Evolutionary conservation across 139 green algal species (phyloP).

Genomic region (Tetraselmis striata): DNA sequence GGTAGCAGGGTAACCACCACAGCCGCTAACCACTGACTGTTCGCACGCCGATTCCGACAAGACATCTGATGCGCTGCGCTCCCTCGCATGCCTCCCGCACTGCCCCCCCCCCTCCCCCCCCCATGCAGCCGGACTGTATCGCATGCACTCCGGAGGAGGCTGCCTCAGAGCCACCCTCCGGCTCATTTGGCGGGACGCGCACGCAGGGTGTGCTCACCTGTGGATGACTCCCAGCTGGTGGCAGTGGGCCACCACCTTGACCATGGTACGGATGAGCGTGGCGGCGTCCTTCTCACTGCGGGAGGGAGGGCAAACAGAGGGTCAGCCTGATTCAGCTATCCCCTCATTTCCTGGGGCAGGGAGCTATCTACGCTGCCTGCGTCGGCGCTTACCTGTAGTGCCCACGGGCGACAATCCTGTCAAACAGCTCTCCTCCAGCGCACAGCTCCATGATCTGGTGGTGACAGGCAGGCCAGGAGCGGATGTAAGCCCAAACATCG

Average conservation of each 20-base stretch:
- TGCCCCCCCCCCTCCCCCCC: no score
- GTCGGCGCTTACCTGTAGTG: slow-evolving; percentile 50
- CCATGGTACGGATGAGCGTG: slow-evolving; percentile 72
- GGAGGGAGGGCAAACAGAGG: background rate
- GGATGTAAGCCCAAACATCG: no score
- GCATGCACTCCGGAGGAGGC: background rate
- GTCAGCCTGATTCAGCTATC: no score
- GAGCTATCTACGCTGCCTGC: background rate
- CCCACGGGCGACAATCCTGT: slow-evolving; percentile 78
- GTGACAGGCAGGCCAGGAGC: no score
- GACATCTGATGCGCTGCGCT: no score
- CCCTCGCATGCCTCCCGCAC: no score
- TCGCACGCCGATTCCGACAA: no score
- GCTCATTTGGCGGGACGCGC: no score
- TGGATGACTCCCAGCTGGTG: slow-evolving; percentile 95
- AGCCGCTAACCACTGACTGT: no score
- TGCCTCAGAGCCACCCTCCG: background rate
- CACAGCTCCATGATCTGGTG: slow-evolving; percentile 76
- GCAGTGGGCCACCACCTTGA: slow-evolving; percentile 87
- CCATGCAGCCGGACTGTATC: background rate
- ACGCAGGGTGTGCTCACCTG: no score
- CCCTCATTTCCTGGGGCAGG: no score
- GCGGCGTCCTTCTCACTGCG: slow-evolving; percentile 79
- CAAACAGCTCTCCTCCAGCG: slow-evolving; percentile 93
- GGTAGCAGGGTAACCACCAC: background rate